Percentiles rank a stretch among this genome's conserved stretches.
These are phyloP conservation scores for Citrus glauca DNA, from an alignment of 345 rosid species.

Conservation along the genomic window DNA sequence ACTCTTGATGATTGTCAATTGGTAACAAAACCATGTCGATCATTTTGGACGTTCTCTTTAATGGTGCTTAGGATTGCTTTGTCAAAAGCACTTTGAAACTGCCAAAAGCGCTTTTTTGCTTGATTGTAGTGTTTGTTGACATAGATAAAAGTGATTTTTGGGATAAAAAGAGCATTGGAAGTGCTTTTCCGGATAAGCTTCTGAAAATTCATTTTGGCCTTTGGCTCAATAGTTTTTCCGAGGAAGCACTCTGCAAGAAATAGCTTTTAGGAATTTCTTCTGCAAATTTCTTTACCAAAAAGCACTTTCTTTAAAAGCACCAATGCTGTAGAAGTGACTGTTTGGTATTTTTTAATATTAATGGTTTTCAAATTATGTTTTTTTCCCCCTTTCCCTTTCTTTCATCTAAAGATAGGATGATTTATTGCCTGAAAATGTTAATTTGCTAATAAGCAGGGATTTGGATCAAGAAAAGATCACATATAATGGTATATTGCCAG, in stretches of 20 bases:
- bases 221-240: neutral
- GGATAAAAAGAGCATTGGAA: neutral
- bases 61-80: neutral
- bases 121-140: neutral
- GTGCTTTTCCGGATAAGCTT: neutral
- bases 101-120: neutral
- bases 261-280: neutral
- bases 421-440: neutral
- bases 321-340: neutral
- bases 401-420: neutral
- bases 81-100: neutral
- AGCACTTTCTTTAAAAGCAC: neutral
- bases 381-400: neutral
- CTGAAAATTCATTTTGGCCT: neutral
- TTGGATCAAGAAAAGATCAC: conserved; percentile 37
- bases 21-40: neutral
- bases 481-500: conserved; percentile 46
- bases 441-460: conserved; percentile 29
- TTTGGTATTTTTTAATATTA: neutral
- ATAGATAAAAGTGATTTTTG: neutral
- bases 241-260: neutral
- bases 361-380: neutral
- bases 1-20: neutral
- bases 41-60: neutral
- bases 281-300: neutral